Conservation (phyloP, 495 filamentous ascomycete genomes). For the Penicillium desertorum region DNA sequence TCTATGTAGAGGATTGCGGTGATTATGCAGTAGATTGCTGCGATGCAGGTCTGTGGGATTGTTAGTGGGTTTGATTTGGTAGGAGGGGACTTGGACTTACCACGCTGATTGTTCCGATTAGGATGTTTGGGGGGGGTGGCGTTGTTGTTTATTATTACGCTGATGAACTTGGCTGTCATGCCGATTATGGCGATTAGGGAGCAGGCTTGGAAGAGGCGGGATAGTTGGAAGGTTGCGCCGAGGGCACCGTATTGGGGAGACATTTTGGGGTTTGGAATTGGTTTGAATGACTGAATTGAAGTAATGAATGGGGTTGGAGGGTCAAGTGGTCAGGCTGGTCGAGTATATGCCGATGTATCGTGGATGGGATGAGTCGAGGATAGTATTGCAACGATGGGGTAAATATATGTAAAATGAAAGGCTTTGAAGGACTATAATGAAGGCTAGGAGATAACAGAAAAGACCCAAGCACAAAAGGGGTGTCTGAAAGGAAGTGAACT, state of each 20-base stretch:
- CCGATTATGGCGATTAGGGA: conserved; percentile 79
- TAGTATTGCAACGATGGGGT: background rate
- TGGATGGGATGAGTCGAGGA: background rate
- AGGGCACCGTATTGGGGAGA: conserved; percentile 61
- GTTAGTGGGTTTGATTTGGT: background rate
- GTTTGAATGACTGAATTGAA: background rate
- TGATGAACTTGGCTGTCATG: conserved; percentile 78
- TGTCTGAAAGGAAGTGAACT: conserved; percentile 19
- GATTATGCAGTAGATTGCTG: conserved; percentile 73
- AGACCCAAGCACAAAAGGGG: conserved; percentile 8
- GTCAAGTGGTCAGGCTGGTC: background rate
- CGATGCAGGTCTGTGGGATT: conserved; percentile 63
- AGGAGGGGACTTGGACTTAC: conserved; percentile 61
- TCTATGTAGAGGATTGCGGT: conserved; percentile 76
- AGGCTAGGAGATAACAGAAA: background rate
- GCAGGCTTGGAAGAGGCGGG: conserved; percentile 67
- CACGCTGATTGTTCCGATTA: conserved; percentile 76
- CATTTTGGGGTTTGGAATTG: conserved; percentile 23
- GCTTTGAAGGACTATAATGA: background rate
- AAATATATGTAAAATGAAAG: background rate
- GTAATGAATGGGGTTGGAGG: background rate
- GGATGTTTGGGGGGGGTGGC: conserved; percentile 62
- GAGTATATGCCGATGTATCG: background rate
- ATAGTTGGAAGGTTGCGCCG: conserved; percentile 72
- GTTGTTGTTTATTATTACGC: conserved; percentile 64